Evolutionary conservation across 2,329 filamentous ascomycete genomes (phyloP), one percentile per base, ranked within the genome.

Genomic region (Cladosporium oxysporum): DNA sequence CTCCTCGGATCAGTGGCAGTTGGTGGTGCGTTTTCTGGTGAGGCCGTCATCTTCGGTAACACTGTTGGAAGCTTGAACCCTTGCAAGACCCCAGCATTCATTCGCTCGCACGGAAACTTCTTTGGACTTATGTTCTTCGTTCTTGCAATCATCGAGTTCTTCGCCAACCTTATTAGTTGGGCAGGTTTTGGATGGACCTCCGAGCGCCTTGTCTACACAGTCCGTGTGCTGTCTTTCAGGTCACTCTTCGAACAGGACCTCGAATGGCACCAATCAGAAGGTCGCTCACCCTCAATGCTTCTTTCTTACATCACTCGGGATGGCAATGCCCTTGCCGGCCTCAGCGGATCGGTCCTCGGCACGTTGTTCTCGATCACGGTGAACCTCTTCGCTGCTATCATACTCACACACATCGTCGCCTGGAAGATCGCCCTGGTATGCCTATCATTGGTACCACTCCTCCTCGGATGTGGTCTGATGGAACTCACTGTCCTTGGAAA

Each of bases 381-480:
- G 69, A 91, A 90, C 75, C 86, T 92, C 29, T 69, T 91, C 18
- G 86, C 85, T 0, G 89, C 88, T 1, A 87, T 92, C 65, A 85
- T 90, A 33, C 74, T 92, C 8, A 87, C 89, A 0, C 88, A 91
- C 68, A 86, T 91, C 53, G 82, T 93, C 58, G 88, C 88, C 3
- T 93, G 90, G 91, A 90, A 87, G 72, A 91, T 93, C 67, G 90
- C 90, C 0, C 78, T 93, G 16, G 90, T 93, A 4, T 89, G 89
- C 64, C 80, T 93, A 5, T 84, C 89, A 0, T 82, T 87, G 14
- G 86, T 92, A 0, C 91, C 90, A 0, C 77, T 92, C 14, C 83
- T 92, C 6, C 81, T 93, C 0, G 87, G 87, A 2, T 84, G 89
- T 0, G 90, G 90, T 0, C 84, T 90, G 67, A 87, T 92, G 85